phyloP scores from a whole-genome alignment of 805 yeast genomes.

The Starmerella tilneyi region DNA sequence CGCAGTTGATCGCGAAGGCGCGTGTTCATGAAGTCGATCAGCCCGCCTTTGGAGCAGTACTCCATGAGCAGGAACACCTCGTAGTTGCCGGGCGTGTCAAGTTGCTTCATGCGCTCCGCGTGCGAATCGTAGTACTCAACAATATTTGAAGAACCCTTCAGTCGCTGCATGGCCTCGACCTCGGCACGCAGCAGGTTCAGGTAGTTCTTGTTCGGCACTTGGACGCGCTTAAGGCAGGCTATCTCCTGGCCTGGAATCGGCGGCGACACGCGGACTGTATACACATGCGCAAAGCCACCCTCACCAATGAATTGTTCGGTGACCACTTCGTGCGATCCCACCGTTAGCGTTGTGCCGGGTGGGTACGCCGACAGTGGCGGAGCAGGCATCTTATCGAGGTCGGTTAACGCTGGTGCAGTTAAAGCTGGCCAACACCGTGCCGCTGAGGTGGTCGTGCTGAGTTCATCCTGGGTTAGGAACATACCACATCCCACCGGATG shows the following conservation, averaged over 20 bases:
- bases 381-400: constrained; percentile 17
- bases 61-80: constrained; percentile 92
- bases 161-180: constrained; percentile 91
- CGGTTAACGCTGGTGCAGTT: not conserved
- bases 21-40: constrained; percentile 79
- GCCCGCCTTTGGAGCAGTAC: constrained; percentile 74
- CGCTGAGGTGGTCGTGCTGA: constrained; percentile 2
- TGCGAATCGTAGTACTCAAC: constrained; percentile 92
- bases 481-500: too few relatives aligned
- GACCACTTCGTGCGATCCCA: constrained; percentile 69
- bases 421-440: not conserved
- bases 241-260: constrained; percentile 41
- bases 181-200: constrained; percentile 80
- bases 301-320: constrained; percentile 65
- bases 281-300: constrained; percentile 94
- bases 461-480: constrained; percentile 6
- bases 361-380: constrained; percentile 39
- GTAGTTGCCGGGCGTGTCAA: constrained; percentile 39
- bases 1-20: constrained; percentile 66
- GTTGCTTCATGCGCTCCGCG: constrained; percentile 57
- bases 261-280: constrained; percentile 62
- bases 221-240: constrained; percentile 90
- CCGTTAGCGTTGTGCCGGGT: constrained; percentile 70
- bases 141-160: constrained; percentile 65
- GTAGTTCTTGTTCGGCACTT: constrained; percentile 81